phyloP scores from a whole-genome alignment of 176 grass and related monocot species.

The bread wheat (Triticum aestivum) region DNA sequence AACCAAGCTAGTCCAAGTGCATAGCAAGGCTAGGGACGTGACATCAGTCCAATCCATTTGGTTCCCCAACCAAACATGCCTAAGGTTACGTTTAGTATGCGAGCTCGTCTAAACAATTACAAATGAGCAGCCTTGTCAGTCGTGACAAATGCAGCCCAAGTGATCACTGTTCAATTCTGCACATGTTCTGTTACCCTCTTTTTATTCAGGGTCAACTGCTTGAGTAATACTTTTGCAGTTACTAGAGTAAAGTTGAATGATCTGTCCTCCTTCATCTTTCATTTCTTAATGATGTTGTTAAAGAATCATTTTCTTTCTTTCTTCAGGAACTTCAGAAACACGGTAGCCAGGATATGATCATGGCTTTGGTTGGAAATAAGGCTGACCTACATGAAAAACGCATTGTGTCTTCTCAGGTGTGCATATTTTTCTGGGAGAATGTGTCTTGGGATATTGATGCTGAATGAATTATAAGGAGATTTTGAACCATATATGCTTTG shows the following conservation, averaged over 20 bases:
- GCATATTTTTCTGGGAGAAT: constrained; percentile 26
- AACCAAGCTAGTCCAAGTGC: no score
- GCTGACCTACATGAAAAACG: constrained; percentile 75
- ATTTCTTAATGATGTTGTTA: neutral
- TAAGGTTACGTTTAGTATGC: neutral
- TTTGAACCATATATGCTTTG: constrained; percentile 24
- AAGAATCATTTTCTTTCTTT: neutral
- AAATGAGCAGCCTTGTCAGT: neutral
- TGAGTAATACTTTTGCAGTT: neutral
- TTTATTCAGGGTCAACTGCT: neutral
- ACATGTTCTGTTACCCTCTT: neutral
- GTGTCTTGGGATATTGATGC: constrained; percentile 16
- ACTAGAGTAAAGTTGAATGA: neutral
- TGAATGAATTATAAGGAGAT: neutral
- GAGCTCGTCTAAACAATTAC: neutral
- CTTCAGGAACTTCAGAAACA: constrained; percentile 87
- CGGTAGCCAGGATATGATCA: constrained; percentile 71
- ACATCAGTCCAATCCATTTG: no score
- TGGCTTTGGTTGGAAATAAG: constrained; percentile 92
- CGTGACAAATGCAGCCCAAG: neutral
- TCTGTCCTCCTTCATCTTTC: neutral
- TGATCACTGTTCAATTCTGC: neutral
- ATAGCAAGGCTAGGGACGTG: no score
- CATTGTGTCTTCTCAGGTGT: constrained; percentile 55
- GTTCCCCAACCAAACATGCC: neutral